Conservation (phyloP, 768 basidiomycete genomes). For the Tricholoma saponaceum region DNA sequence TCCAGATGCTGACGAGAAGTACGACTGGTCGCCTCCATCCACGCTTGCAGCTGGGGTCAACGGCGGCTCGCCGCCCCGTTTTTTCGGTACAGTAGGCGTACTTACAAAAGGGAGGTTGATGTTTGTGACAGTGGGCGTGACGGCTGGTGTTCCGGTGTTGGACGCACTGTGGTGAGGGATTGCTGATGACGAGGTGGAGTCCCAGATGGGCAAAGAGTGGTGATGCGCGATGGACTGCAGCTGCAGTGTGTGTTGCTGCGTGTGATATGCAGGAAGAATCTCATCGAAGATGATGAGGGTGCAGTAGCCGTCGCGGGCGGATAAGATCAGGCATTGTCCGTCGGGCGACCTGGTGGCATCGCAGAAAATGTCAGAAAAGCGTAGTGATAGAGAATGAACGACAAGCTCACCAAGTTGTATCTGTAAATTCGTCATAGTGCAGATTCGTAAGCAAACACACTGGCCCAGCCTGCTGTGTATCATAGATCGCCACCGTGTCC, state of each 20-base stretch:
- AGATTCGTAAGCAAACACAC: slow-evolving; percentile 89
- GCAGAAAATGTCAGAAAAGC: not conserved
- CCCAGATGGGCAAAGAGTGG: slow-evolving; percentile 63
- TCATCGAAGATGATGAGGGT: slow-evolving; percentile 95
- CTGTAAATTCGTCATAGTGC: slow-evolving; percentile 98
- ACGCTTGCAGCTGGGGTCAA: slow-evolving; percentile 47
- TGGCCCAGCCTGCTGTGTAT: slow-evolving; percentile 93
- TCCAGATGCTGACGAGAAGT: slow-evolving; percentile 19
- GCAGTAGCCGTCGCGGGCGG: slow-evolving; percentile 96
- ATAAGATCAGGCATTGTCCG: slow-evolving; percentile 87
- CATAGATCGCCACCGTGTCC: slow-evolving; percentile 93
- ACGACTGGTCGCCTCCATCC: slow-evolving; percentile 34
- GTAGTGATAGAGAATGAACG: not conserved
- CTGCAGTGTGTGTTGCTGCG: slow-evolving; percentile 88
- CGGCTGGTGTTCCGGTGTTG: slow-evolving; percentile 30
- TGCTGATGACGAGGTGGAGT: slow-evolving; percentile 23
- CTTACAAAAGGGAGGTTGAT: slow-evolving; percentile 24
- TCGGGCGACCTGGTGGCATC: slow-evolving; percentile 77
- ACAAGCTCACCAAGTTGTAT: slow-evolving; percentile 80
- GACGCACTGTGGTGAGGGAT: slow-evolving; percentile 21
- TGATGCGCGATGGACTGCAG: slow-evolving; percentile 88
- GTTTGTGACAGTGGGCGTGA: slow-evolving; percentile 30
- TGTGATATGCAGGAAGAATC: slow-evolving; percentile 81
- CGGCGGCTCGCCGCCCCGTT: slow-evolving; percentile 41
- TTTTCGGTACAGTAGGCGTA: slow-evolving; percentile 23